These are phyloP conservation scores for Sporothrix pallida DNA, from an alignment of 2,329 filamentous ascomycete genomes.

Conservation along the genomic window DNA sequence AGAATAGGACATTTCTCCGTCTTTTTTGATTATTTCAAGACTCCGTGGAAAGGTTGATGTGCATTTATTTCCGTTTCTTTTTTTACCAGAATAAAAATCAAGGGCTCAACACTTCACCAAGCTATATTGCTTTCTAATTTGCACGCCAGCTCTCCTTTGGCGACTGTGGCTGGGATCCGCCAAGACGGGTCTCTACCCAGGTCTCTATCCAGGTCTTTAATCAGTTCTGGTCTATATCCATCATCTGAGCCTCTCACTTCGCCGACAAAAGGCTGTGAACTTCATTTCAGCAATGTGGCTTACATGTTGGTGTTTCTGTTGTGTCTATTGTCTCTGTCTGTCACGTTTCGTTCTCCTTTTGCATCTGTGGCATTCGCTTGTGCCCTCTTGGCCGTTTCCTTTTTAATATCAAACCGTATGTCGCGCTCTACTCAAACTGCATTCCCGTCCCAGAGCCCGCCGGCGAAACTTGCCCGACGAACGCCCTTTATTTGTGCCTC, in stretches of 20 bases:
- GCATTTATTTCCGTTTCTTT: too few relatives aligned
- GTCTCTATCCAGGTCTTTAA: too few relatives aligned
- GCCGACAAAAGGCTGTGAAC: background rate
- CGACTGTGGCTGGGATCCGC: slow-evolving; percentile 11
- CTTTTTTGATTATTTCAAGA: too few relatives aligned
- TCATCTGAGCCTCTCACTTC: background rate
- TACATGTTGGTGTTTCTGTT: background rate
- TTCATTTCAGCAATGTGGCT: background rate
- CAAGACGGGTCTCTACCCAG: background rate
- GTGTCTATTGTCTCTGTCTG: background rate
- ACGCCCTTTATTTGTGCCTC: background rate
- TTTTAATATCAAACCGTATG: slow-evolving; percentile 6
- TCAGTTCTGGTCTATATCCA: too few relatives aligned
- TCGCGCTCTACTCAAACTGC: background rate
- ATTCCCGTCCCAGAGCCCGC: background rate
- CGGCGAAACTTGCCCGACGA: background rate
- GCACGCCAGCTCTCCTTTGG: too few relatives aligned
- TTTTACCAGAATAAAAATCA: background rate
- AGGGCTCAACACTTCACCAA: background rate
- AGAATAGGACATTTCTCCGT: too few relatives aligned
- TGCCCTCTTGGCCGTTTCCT: background rate
- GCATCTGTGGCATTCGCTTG: background rate
- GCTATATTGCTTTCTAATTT: background rate
- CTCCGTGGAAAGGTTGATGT: too few relatives aligned
- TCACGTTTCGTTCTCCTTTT: background rate